These are phyloP conservation scores for Neonectria punicea DNA, from an alignment of 2,329 filamentous ascomycete species.

Conservation along the genomic window DNA sequence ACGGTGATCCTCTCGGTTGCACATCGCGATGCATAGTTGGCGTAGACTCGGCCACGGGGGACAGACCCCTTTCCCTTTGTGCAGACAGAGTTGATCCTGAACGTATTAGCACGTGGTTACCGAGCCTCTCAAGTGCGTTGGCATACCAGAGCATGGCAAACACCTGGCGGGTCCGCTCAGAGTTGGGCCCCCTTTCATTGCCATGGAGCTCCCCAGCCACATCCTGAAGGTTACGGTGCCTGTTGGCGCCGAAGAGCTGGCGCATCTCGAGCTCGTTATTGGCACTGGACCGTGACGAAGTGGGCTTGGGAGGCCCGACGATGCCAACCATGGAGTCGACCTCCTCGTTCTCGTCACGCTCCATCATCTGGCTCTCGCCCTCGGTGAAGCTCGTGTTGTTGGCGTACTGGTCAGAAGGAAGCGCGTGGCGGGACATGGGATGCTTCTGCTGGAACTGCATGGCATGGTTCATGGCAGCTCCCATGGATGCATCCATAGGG, in stretches of 20 bases:
- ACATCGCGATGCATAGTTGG: constrained; percentile 92
- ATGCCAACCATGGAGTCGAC: constrained; percentile 61
- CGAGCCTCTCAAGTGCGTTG: constrained; percentile 23
- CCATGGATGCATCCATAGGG: constrained; percentile 59
- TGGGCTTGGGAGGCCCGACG: constrained; percentile 62
- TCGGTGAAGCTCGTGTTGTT: constrained; percentile 66
- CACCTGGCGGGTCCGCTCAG: constrained; percentile 84
- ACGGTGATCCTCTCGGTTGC: constrained; percentile 94
- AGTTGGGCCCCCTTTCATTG: constrained; percentile 82
- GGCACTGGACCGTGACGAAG: constrained; percentile 73
- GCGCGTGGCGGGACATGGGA: constrained; percentile 58
- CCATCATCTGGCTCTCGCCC: constrained; percentile 68
- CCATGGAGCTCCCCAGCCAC: constrained; percentile 81
- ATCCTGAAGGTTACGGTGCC: constrained; percentile 73
- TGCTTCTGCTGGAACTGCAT: constrained; percentile 55
- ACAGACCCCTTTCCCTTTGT: constrained; percentile 84
- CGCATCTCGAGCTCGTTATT: constrained; percentile 86
- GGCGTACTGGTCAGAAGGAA: constrained; percentile 65
- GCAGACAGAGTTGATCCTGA: constrained; percentile 79
- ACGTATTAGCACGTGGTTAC: constrained; percentile 26
- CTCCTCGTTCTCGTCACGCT: constrained; percentile 69
- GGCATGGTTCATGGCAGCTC: constrained; percentile 55
- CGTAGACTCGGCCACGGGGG: constrained; percentile 91
- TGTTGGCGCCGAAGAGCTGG: constrained; percentile 77
- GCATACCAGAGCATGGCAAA: constrained; percentile 89